A percentile compares a stretch with the other conserved stretches of the same genome.
Conservation (phyloP, 1,284 basidiomycete genomes). For the Puccinia novopanici region DNA sequence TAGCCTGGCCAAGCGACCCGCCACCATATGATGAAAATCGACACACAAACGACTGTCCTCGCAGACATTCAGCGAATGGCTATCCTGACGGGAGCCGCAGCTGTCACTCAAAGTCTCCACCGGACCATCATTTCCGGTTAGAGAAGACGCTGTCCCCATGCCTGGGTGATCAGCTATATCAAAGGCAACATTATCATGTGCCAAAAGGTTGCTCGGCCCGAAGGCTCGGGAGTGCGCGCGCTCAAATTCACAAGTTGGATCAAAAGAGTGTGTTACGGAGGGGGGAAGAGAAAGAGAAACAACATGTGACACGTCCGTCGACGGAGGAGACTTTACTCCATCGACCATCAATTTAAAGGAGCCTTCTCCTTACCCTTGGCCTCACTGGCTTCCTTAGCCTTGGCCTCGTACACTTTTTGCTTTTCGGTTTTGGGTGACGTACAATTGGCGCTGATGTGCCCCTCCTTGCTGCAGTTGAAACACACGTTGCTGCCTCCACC, state of each 20-base stretch:
- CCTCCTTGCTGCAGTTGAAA: constrained; percentile 18
- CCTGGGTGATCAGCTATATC: not conserved
- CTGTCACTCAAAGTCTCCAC: not conserved
- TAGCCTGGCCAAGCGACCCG: too few relatives aligned
- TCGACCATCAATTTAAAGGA: too few relatives aligned
- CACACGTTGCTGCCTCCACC: not conserved
- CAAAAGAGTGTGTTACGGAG: too few relatives aligned
- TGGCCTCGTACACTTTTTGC: too few relatives aligned
- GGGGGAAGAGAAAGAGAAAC: not conserved
- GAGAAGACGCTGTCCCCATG: not conserved
- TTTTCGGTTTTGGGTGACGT: too few relatives aligned
- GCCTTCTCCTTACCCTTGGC: too few relatives aligned
- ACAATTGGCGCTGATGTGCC: not conserved
- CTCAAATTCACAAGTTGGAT: not conserved
- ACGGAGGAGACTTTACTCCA: too few relatives aligned
- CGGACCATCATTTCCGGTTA: not conserved
- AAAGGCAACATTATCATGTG: not conserved
- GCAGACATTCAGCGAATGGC: not conserved
- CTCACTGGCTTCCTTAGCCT: too few relatives aligned
- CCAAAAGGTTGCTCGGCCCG: not conserved
- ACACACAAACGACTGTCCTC: too few relatives aligned
- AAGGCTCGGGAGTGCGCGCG: not conserved
- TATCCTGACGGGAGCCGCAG: not conserved
- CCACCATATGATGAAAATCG: too few relatives aligned
- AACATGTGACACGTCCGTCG: not conserved